Base-by-base conservation (phyloP, 306 rosid genomes). In the Rosa chinensis region DNA sequence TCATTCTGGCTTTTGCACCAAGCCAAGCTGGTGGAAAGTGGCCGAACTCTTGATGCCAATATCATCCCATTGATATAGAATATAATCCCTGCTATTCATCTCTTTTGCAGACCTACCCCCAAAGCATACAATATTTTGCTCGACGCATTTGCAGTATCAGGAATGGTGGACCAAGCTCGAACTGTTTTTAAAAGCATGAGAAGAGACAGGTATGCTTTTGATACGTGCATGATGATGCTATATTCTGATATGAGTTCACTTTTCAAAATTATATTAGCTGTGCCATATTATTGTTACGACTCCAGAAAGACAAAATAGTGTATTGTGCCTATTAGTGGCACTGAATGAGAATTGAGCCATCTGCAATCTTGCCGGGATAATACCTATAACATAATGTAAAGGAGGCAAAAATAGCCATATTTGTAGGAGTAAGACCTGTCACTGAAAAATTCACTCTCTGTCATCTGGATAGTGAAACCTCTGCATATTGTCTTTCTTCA, bases 141-240 rank as follows among this genome's bases (percentile, higher is more conserved):
- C 1, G 97, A 91, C 76, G 94, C 99, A 86, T 95, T 91, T 86
- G 93, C 99, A 58, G 83, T 91, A 79, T 93, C 97, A 72, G 99
- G 99, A 83, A 90, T 95, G 99, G 93, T 89, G 77, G 99, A 93
- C 44, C 97, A 93, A 84, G 99, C 99, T 82, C 90, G 63, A 64
- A 91, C 83, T 2, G 93, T 95, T 75, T 91, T 95, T 75, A 95
- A 91, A 85, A 90, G 98, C 86, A 93, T 95, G 99, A 85, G 90
- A 93, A 93, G 99, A 79, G 96, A 95, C 86, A 89, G 92, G 99
- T 95, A 84, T 81, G 58, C 40, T 68, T 78, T 44, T 10, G 69
- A 53, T 78, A 73, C 62, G 70, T 79, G 21, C n/a, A 49, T 75
- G 44, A 49, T 70, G 56, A 21, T 45, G 56, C 74, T 77, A 32